Evolutionary conservation across 2,329 filamentous ascomycete genomes (phyloP).

Genomic region (Talaromyces sp.): DNA sequence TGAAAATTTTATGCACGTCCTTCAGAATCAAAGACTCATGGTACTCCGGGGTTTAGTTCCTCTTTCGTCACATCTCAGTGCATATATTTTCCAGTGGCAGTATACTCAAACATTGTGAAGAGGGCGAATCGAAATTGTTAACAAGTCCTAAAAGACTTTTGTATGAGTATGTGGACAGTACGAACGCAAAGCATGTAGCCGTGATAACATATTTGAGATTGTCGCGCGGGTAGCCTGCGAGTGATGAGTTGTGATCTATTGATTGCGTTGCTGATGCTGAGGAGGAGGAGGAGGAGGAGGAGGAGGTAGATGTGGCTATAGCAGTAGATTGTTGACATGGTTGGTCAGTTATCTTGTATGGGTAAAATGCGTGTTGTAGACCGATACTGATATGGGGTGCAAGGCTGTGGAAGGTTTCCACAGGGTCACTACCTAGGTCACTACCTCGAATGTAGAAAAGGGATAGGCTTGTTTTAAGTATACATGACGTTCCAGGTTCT

Average conservation of each 20-base stretch:
- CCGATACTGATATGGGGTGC: not conserved
- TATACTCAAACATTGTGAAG: too few species aligned
- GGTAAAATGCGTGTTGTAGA: not conserved
- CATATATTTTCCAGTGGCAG: too few species aligned
- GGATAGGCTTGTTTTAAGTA: too few species aligned
- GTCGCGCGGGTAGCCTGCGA: slow-evolving; percentile 8
- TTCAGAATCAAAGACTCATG: too few species aligned
- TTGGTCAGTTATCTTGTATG: not conserved
- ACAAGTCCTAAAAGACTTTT: too few species aligned
- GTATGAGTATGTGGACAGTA: not conserved
- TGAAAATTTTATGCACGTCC: too few species aligned
- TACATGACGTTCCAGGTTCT: too few species aligned
- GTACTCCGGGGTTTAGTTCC: too few species aligned
- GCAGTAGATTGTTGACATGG: not conserved
- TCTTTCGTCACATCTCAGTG: too few species aligned
- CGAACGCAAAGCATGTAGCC: not conserved
- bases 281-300: not conserved
- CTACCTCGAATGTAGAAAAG: too few species aligned
- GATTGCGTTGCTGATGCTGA: not conserved
- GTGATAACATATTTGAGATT: not conserved
- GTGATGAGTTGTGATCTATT: not conserved
- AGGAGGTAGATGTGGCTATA: not conserved
- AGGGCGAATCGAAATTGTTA: not conserved
- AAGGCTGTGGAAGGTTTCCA: not conserved
- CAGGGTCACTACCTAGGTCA: not conserved